Evolutionary conservation across 2,329 filamentous ascomycete genomes (phyloP).

Genomic region (Tolypocladium sp.): DNA sequence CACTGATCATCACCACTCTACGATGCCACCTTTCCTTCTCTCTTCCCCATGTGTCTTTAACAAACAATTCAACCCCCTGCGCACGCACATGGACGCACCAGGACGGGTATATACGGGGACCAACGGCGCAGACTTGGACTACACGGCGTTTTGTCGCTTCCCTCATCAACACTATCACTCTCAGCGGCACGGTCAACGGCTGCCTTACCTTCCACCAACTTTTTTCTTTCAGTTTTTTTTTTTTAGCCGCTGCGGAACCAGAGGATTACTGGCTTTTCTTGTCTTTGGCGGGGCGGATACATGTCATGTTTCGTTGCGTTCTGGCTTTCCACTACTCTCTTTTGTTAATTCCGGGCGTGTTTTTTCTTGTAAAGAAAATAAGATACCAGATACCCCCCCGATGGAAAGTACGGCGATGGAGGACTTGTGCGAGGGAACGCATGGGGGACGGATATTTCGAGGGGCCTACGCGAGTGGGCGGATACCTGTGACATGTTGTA

Average conservation of each 20-base stretch:
- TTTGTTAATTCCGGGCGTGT: neutral
- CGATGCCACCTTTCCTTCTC: conserved; percentile 1
- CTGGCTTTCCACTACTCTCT: neutral
- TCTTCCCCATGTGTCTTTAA: conserved; percentile 1
- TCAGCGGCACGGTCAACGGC: neutral
- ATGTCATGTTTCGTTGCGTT: neutral
- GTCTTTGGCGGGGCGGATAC: neutral
- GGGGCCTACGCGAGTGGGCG: neutral
- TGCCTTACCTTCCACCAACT: neutral
- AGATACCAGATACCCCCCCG: conserved; percentile 1
- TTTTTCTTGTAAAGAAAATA: conserved; percentile 1
- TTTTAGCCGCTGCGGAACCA: neutral
- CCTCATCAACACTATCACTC: neutral
- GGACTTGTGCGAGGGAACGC: neutral
- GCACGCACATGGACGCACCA: neutral
- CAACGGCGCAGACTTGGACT: neutral
- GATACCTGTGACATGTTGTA: neutral
- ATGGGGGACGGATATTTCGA: neutral
- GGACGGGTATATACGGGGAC: neutral
- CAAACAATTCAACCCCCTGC: neutral
- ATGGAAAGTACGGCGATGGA: neutral
- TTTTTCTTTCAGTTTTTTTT: neutral
- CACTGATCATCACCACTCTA: neutral
- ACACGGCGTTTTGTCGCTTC: neutral
- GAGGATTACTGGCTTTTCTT: neutral